These are phyloP conservation scores for Gautieria morchelliformis DNA, from an alignment of 768 basidiomycete species.

Conservation along the genomic window DNA sequence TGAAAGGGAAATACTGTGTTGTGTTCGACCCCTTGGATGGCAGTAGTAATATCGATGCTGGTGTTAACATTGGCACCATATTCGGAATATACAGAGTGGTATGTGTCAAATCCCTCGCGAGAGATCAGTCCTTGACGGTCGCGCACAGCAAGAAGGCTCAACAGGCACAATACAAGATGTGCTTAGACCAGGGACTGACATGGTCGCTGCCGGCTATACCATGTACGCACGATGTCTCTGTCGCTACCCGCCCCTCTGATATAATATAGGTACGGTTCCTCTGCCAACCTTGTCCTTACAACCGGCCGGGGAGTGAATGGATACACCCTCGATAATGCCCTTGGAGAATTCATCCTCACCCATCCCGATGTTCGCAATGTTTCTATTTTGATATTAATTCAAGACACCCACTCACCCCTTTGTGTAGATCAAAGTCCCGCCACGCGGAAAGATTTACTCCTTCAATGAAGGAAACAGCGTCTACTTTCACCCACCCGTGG, in stretches of 20 bases:
- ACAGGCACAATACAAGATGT: conserved; percentile 79
- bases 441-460: conserved; percentile 97
- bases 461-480: conserved; percentile 98
- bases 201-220: conserved; percentile 97
- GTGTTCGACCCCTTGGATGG: conserved; percentile 98
- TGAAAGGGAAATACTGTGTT: conserved; percentile 89
- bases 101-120: conserved; percentile 23
- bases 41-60: conserved; percentile 94
- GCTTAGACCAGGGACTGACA: conserved; percentile 84
- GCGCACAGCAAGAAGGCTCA: conserved; percentile 58
- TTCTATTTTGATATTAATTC: background rate
- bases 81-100: conserved; percentile 94
- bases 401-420: background rate
- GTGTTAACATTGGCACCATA: conserved; percentile 96
- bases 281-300: conserved; percentile 90
- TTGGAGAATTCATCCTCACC: conserved; percentile 98
- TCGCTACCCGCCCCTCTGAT: background rate
- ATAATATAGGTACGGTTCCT: conserved; percentile 74
- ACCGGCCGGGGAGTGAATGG: conserved; percentile 96
- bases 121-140: background rate
- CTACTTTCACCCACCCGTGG: conserved; percentile 82
- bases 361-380: conserved; percentile 70
- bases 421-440: conserved; percentile 77
- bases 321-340: conserved; percentile 89
- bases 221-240: conserved; percentile 52